These are phyloP conservation scores for Russula griseocarnosa DNA, from an alignment of 768 basidiomycete species.

Conservation along the genomic window DNA sequence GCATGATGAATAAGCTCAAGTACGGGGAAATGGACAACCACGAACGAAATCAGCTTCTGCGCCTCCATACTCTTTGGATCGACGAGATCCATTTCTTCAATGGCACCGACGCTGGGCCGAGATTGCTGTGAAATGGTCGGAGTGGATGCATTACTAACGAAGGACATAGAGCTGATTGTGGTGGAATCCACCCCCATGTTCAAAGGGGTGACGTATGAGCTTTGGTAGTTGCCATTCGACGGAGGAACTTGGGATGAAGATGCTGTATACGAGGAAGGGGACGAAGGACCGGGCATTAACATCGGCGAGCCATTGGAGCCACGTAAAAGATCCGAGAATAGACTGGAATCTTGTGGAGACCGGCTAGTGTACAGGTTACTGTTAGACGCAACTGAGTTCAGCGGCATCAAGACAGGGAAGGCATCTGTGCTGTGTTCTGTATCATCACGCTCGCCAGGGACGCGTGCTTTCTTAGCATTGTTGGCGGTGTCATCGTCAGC, in stretches of 20 bases:
- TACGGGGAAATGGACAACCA: constrained; percentile 2
- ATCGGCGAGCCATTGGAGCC: constrained; percentile 50
- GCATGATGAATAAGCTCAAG: constrained; percentile 13
- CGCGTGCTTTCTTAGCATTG: constrained; percentile 51
- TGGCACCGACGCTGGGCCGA: constrained; percentile 28
- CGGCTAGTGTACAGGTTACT: constrained; percentile 45
- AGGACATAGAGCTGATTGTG: constrained; percentile 49
- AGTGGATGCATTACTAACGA: constrained; percentile 32
- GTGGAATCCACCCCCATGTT: constrained; percentile 53
- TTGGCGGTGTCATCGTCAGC: constrained; percentile 46
- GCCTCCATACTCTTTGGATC: constrained; percentile 77
- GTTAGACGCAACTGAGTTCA: constrained; percentile 40
- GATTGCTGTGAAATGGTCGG: constrained; percentile 37
- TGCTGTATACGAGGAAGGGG: constrained; percentile 37
- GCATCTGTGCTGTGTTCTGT: constrained; percentile 43
- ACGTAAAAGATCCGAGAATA: constrained; percentile 42
- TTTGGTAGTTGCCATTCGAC: constrained; percentile 33
- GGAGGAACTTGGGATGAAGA: constrained; percentile 25
- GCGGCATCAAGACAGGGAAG: constrained; percentile 56
- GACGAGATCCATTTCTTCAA: constrained; percentile 50
- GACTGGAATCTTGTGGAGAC: constrained; percentile 44
- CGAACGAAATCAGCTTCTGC: constrained; percentile 75
- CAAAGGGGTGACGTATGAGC: constrained; percentile 53
- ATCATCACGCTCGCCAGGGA: constrained; percentile 38
- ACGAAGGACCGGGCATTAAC: constrained; percentile 43